These are phyloP conservation scores for Tilletiaria anomala DNA, from an alignment of 1,284 basidiomycete species.

Conservation along the genomic window DNA sequence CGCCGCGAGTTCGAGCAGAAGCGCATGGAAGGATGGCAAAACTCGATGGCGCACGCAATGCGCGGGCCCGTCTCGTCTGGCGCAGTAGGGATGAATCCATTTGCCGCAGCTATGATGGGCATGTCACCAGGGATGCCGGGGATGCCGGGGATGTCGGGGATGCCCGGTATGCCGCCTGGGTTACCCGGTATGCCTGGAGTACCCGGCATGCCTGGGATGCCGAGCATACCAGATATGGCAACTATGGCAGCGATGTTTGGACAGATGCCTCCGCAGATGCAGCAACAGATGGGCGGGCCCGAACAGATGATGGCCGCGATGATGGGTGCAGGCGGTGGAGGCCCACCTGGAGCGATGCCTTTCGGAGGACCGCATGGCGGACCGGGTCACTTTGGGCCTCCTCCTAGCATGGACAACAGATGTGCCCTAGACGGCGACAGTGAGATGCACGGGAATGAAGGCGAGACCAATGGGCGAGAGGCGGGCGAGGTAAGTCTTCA, in stretches of 20 bases:
- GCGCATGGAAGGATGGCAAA: constrained; percentile 1
- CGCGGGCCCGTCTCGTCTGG: not conserved
- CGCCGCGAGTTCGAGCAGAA: constrained; percentile 46
- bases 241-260: constrained; percentile 1
- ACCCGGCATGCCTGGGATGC: no score
- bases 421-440: no score
- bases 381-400: constrained; percentile 5
- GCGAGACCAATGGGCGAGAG: no score
- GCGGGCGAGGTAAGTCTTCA: no score
- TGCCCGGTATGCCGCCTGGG: constrained; percentile 2
- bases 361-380: constrained; percentile 6
- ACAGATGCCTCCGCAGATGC: constrained; percentile 11
- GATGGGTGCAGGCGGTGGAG: not conserved
- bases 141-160: not conserved
- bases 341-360: not conserved
- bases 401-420: constrained; percentile 10
- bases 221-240: not conserved
- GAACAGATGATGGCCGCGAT: constrained; percentile 12
- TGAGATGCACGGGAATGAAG: no score
- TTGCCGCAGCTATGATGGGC: not conserved
- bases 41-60: not conserved
- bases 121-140: not conserved
- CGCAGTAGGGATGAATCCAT: not conserved
- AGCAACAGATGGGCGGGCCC: constrained; percentile 16
- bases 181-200: no score